Percentiles rank a stretch among this genome's conserved stretches.
Evolutionary conservation across 2,329 filamentous ascomycete genomes (phyloP).

Genomic region (Tolypocladium ophioglossoides): DNA sequence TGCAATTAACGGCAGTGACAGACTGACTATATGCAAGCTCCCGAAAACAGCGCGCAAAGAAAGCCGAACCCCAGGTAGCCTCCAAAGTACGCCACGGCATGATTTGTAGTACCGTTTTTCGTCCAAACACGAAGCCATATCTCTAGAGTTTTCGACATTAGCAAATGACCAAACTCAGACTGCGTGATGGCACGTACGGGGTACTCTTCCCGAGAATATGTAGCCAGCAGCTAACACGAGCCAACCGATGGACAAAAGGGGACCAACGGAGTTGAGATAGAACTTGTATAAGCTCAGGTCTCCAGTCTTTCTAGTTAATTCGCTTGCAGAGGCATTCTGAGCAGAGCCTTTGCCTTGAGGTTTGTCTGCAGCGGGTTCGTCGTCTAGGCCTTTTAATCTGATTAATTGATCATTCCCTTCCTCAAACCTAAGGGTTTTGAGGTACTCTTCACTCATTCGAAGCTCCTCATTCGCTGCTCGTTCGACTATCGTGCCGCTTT

Average conservation of each 20-base stretch:
- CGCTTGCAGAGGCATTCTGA: neutral
- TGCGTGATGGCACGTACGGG: neutral
- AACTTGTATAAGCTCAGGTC: conserved; percentile 2
- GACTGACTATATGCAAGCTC: neutral
- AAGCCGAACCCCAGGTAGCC: conserved; percentile 1
- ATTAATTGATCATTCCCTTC: no score
- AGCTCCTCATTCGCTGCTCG: neutral
- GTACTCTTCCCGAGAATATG: neutral
- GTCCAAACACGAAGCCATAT: conserved; percentile 3
- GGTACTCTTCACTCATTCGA: no score
- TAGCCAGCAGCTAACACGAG: neutral
- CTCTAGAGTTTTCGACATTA: neutral
- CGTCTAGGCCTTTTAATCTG: no score
- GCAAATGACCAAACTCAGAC: neutral
- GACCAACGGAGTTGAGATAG: conserved; percentile 3
- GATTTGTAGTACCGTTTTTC: neutral
- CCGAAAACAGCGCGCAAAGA: neutral
- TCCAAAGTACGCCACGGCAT: neutral
- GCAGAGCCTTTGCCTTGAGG: neutral
- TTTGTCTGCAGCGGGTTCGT: no score
- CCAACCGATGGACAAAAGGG: neutral
- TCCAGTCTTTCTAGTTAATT: neutral
- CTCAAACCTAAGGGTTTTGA: no score
- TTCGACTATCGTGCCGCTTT: neutral
- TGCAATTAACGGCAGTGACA: neutral